A percentile compares a stretch with the other conserved stretches of the same genome.
phyloP scores from a whole-genome alignment of 768 basidiomycete species.

The Tricholoma bakamatsutake region DNA sequence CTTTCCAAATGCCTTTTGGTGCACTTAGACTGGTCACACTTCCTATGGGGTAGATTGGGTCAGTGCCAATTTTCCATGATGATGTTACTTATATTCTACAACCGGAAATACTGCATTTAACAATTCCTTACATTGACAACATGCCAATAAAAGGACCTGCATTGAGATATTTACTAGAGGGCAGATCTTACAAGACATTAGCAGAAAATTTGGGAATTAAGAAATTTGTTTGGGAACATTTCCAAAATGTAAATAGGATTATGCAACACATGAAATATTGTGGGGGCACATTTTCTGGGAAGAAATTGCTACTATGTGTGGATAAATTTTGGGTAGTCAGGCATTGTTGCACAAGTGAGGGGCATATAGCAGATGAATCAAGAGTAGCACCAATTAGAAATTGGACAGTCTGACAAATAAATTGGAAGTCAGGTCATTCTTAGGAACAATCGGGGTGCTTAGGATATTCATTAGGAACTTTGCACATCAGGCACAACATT shows the following conservation, averaged over 20 bases:
- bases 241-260: slow-evolving; percentile 28
- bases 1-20: background rate
- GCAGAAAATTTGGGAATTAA: slow-evolving; percentile 29
- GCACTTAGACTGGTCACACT: background rate
- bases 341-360: slow-evolving; percentile 20
- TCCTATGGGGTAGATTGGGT: slow-evolving; percentile 27
- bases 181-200: slow-evolving; percentile 25
- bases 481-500: too few species aligned
- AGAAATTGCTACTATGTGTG: slow-evolving; percentile 26
- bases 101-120: slow-evolving; percentile 10
- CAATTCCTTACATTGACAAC: slow-evolving; percentile 16
- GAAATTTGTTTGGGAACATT: slow-evolving; percentile 34
- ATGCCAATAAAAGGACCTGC: slow-evolving; percentile 13
- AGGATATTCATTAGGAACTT: too few species aligned
- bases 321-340: slow-evolving; percentile 25
- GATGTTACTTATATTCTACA: slow-evolving; percentile 11
- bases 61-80: slow-evolving; percentile 27
- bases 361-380: slow-evolving; percentile 23
- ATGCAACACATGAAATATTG: slow-evolving; percentile 29
- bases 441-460: too few species aligned
- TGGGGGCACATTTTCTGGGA: slow-evolving; percentile 31
- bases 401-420: slow-evolving; percentile 1
- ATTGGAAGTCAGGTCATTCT: too few species aligned
- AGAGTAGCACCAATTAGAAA: slow-evolving; percentile 13
- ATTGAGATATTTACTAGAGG: slow-evolving; percentile 7